Evolutionary conservation across 148 eudicot genomes (phyloP).

Genomic region (Vaccinium myrtillus): DNA sequence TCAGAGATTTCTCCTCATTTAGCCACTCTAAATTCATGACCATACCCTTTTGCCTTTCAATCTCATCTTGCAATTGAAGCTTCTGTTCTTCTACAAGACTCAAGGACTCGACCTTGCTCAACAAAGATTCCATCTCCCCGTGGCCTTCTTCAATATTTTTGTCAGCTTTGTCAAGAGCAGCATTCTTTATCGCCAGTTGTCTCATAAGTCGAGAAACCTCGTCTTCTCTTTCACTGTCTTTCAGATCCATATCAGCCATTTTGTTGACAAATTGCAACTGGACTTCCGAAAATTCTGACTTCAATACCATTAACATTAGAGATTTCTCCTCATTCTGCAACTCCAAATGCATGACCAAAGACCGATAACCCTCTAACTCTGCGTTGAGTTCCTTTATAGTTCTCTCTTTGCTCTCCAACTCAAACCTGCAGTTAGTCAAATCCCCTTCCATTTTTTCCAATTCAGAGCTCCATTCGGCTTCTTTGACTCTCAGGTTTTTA

Average conservation of each 20-base stretch:
- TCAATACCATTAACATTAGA: conserved; percentile 49
- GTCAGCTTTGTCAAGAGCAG: conserved; percentile 28
- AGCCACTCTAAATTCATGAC: conserved; percentile 50
- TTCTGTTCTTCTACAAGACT: conserved; percentile 26
- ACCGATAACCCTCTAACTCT: conserved; percentile 49
- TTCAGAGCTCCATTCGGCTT: conserved; percentile 58
- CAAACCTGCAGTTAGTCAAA: conserved; percentile 32
- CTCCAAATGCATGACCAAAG: conserved; percentile 45
- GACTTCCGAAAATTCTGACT: conserved; percentile 36
- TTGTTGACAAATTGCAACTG: conserved; percentile 13
- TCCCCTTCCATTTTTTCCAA: conserved; percentile 43
- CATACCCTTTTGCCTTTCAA: not conserved
- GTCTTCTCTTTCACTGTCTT: conserved; percentile 26
- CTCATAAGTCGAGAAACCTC: conserved; percentile 29
- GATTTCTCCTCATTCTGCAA: conserved; percentile 69
- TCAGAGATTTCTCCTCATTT: conserved; percentile 63
- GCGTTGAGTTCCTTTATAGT: conserved; percentile 44
- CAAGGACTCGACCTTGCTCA: conserved; percentile 22
- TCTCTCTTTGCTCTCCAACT: conserved; percentile 41
- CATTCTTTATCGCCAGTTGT: conserved; percentile 42
- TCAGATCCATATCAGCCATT: conserved; percentile 18
- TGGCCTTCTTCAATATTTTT: conserved; percentile 38
- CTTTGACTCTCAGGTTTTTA: conserved; percentile 48
- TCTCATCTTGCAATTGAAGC: conserved; percentile 27
- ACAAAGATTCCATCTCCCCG: conserved; percentile 25